phyloP scores from a whole-genome alignment of 331 rosid genomes.

The Quercus phellos region DNA sequence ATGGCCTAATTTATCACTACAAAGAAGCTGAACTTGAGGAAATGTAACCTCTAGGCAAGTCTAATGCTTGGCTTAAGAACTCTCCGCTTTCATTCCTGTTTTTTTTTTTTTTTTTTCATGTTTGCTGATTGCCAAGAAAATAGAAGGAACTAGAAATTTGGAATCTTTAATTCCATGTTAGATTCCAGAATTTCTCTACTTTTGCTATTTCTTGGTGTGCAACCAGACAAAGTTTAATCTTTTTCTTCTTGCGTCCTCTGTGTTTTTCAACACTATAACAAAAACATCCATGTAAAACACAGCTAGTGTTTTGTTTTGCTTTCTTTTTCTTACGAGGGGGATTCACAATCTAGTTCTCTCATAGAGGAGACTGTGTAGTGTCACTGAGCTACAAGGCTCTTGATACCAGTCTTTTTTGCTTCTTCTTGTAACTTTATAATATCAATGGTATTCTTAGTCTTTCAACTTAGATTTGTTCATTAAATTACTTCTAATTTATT shows the following conservation, averaged over 20 bases:
- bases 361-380: no score
- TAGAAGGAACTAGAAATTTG: conserved; percentile 15
- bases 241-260: neutral
- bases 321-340: no score
- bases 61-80: conserved; percentile 70
- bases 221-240: neutral
- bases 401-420: no score
- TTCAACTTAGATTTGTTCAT: no score
- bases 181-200: neutral
- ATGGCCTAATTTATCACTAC: conserved; percentile 44
- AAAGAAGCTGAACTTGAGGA: conserved; percentile 26
- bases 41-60: conserved; percentile 82
- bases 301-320: neutral
- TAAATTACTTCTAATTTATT: no score
- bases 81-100: no score
- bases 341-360: no score
- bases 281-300: neutral
- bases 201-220: conserved; percentile 6
- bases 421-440: no score
- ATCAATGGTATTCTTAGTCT: no score
- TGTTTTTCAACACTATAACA: neutral
- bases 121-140: conserved; percentile 13
- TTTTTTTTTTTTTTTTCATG: neutral
- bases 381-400: no score
- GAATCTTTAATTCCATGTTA: conserved; percentile 10